Conservation (phyloP, 164 flowering plant species). For the Kingdonia uniflora region DNA sequence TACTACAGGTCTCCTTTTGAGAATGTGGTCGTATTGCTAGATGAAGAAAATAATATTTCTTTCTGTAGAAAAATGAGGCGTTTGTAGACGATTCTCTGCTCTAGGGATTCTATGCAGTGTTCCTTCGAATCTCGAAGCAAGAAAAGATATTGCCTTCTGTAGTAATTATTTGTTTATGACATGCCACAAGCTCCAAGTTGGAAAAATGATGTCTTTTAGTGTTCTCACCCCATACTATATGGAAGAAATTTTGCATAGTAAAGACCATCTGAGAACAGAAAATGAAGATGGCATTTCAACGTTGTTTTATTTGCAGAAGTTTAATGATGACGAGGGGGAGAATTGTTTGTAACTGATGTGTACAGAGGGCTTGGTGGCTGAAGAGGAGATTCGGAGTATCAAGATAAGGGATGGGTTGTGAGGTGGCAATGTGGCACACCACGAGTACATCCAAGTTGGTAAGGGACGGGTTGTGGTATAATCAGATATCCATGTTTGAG, state of each 20-base stretch:
- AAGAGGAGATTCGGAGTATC: constrained; percentile 48
- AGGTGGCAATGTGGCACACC: constrained; percentile 96
- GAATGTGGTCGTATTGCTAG: constrained; percentile 61
- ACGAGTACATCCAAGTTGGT: constrained; percentile 95
- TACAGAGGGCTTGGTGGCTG: constrained; percentile 61
- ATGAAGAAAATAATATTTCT: constrained; percentile 29
- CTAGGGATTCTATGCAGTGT: constrained; percentile 81
- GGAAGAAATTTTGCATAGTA: constrained; percentile 64
- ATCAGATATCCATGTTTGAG: constrained; percentile 94
- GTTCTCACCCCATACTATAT: constrained; percentile 90
- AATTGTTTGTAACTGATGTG: constrained; percentile 84
- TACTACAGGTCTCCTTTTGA: constrained; percentile 55
- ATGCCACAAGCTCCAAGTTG: constrained; percentile 85
- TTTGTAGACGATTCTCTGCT: constrained; percentile 56
- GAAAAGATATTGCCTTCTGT: constrained; percentile 80
- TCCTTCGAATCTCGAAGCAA: constrained; percentile 74
- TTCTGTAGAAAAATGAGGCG: constrained; percentile 66
- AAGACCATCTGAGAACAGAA: constrained; percentile 44
- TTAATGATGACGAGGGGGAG: constrained; percentile 82
- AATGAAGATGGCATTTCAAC: constrained; percentile 96
- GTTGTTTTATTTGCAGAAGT: constrained; percentile 80
- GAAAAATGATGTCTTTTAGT: constrained; percentile 89
- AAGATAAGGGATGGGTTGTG: constrained; percentile 62
- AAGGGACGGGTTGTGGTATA: constrained; percentile 96
- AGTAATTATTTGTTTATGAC: constrained; percentile 95